Evolutionary conservation across 768 basidiomycete genomes (phyloP).

Genomic region (Boletus subparvulus): DNA sequence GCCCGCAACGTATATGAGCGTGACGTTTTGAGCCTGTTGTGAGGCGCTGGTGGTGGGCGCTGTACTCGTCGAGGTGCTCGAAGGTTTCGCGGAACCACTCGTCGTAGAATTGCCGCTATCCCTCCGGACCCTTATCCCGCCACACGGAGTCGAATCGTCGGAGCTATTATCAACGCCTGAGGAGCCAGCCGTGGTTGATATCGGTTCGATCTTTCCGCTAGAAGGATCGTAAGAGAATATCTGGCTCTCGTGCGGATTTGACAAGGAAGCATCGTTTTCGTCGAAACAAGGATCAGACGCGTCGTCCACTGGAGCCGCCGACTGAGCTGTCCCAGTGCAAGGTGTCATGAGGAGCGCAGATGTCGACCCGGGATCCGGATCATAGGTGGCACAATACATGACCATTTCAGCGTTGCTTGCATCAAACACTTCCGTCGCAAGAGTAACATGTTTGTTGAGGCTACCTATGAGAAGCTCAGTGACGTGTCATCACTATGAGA

Average conservation of each 20-base stretch:
- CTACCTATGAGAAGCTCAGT: slow-evolving; percentile 12
- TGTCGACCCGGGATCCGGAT: slow-evolving; percentile 47
- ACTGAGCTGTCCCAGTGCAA: slow-evolving; percentile 41
- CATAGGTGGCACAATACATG: slow-evolving; percentile 61
- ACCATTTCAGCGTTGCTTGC: slow-evolving; percentile 35
- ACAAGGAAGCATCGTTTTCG: slow-evolving; percentile 4
- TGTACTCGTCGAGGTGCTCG: slow-evolving; percentile 18
- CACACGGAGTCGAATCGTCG: background rate
- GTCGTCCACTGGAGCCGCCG: background rate
- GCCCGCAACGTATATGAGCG: slow-evolving; percentile 51
- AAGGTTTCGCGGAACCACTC: slow-evolving; percentile 7
- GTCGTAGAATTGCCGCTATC: slow-evolving; percentile 6
- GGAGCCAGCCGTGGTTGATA: slow-evolving; percentile 39
- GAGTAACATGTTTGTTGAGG: slow-evolving; percentile 35
- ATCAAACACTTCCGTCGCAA: slow-evolving; percentile 47
- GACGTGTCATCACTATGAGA: background rate
- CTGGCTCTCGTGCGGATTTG: slow-evolving; percentile 46
- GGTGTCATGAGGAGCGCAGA: slow-evolving; percentile 50
- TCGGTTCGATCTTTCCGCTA: slow-evolving; percentile 53
- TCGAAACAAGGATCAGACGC: slow-evolving; percentile 10
- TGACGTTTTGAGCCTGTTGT: slow-evolving; percentile 39
- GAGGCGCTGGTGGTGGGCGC: slow-evolving; percentile 8
- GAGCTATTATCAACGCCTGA: slow-evolving; percentile 19
- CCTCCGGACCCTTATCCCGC: slow-evolving; percentile 16
- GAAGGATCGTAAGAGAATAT: slow-evolving; percentile 53